These are phyloP conservation scores for Tolypocladium endophyticum DNA, from an alignment of 2,329 filamentous ascomycete species.

Conservation along the genomic window DNA sequence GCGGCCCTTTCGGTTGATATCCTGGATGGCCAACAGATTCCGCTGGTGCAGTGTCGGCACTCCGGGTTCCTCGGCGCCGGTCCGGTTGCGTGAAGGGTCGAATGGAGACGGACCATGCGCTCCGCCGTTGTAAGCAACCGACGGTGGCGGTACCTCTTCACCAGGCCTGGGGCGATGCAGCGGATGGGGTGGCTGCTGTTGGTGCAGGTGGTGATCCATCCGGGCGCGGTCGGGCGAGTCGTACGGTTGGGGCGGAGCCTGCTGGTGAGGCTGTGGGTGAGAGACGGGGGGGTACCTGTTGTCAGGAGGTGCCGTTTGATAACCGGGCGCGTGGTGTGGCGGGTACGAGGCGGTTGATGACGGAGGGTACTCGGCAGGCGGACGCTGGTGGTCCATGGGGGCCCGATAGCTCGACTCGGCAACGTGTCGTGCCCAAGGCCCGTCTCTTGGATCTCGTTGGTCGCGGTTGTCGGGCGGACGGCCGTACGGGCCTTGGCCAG, in stretches of 20 bases:
- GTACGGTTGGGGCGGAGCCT: constrained; percentile 23
- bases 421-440: constrained; percentile 21
- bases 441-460: constrained; percentile 20
- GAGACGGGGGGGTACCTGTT: constrained; percentile 19
- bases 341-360: constrained; percentile 25
- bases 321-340: constrained; percentile 16
- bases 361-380: constrained; percentile 37
- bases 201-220: constrained; percentile 26
- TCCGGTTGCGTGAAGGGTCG: constrained; percentile 26
- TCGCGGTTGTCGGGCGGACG: constrained; percentile 32
- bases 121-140: constrained; percentile 36
- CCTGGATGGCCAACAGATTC: constrained; percentile 67
- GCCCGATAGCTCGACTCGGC: constrained; percentile 22
- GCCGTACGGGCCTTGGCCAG: constrained; percentile 33
- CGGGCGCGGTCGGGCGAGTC: constrained; percentile 42
- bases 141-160: constrained; percentile 39
- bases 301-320: constrained; percentile 19
- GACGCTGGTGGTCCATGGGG: constrained; percentile 29
- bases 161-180: constrained; percentile 28
- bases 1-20: constrained; percentile 70
- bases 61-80: constrained; percentile 38
- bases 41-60: constrained; percentile 45
- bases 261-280: constrained; percentile 22
- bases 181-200: constrained; percentile 21
- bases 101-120: constrained; percentile 26